Base-by-base conservation (phyloP, 306 rosid genomes). In the Lathyrus tuberosus region DNA sequence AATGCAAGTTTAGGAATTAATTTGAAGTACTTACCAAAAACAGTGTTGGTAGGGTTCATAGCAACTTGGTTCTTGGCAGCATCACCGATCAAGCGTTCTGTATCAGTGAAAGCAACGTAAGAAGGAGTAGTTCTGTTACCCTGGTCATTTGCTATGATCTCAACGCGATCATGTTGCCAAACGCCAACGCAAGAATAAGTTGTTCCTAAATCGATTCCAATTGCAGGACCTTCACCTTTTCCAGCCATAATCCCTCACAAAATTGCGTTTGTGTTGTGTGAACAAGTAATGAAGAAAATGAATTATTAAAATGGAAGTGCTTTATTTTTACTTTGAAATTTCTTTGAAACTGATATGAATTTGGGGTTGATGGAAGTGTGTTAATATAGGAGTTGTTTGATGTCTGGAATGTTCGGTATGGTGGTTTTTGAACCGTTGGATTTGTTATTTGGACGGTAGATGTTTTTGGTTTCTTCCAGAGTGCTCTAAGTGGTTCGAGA, bases 41-140 rank as follows among this genome's bases (percentile, higher is more conserved):
- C 84, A 3, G 86, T 81, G 74, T 84, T 84, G 22, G 57, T 76
- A 3, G 88, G 88, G 72, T 84, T 84, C 88, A 76, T 84, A 1
- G 86, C 84, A n/a, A 81, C 86, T 41, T 84, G 84, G 15, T 81
- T 84, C 82, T 81, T 81, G 2, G 88, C 88, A 0, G 88, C 84
- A 76, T 79, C 81, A 1, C 84, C 84, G 54, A 83, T 76, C 77
- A 83, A 73, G 2, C 86, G 80, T 41, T 84, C 84, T 1, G 86
- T 76, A 17, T 84, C 88, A 0, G 88, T 84, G 74, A 84, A 84
- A 0, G 88, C 86, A 7, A 84, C 86, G 5, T 81, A 84, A 20
- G 88, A 84, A 4, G 88, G 88, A 16, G 88, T 84, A 22, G 84
- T 84, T 33, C 84, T 78, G 71, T 84, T 84, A 42, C 86, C 88